These are phyloP conservation scores for Aspergillus awamori DNA, from an alignment of 2,329 filamentous ascomycete genomes.

Conservation along the genomic window DNA sequence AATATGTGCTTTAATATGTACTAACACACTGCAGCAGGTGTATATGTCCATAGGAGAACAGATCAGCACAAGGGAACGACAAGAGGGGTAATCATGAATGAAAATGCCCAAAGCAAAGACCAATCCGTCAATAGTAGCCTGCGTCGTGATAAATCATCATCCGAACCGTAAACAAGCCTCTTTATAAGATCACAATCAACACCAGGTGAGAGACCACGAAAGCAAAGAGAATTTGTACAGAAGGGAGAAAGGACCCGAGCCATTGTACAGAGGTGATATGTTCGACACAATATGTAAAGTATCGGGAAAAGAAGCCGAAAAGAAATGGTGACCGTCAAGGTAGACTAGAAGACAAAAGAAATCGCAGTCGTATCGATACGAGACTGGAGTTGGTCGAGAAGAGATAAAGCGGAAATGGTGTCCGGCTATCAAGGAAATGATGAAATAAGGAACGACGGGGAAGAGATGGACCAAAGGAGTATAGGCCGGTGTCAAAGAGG, in stretches of 20 bases:
- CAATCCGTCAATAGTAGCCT: slow-evolving; percentile 17
- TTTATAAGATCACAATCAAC: slow-evolving; percentile 5
- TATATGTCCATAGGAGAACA: slow-evolving; percentile 16
- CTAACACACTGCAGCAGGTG: slow-evolving; percentile 11
- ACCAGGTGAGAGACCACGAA: slow-evolving; percentile 5
- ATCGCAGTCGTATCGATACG: slow-evolving; percentile 9
- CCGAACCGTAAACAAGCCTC: slow-evolving; percentile 16
- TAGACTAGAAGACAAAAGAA: slow-evolving; percentile 15
- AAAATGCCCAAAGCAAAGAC: slow-evolving; percentile 10
- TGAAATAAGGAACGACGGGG: background rate
- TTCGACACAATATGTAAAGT: slow-evolving; percentile 9
- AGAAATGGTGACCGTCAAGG: slow-evolving; percentile 12
- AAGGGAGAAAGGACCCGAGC: slow-evolving; percentile 8
- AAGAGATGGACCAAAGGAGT: background rate
- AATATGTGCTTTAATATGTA: background rate
- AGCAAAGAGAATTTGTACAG: slow-evolving; percentile 19
- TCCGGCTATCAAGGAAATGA: background rate
- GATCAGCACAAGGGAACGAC: slow-evolving; percentile 15
- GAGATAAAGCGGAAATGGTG: background rate
- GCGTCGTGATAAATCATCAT: slow-evolving; percentile 25
- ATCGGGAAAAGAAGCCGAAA: background rate
- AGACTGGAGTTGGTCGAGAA: slow-evolving; percentile 4
- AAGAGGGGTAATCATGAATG: slow-evolving; percentile 12
- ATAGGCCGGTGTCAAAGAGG: background rate
- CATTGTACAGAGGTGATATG: slow-evolving; percentile 23